Conservation (phyloP, 345 rosid genomes). For the Brassica cretica region DNA sequence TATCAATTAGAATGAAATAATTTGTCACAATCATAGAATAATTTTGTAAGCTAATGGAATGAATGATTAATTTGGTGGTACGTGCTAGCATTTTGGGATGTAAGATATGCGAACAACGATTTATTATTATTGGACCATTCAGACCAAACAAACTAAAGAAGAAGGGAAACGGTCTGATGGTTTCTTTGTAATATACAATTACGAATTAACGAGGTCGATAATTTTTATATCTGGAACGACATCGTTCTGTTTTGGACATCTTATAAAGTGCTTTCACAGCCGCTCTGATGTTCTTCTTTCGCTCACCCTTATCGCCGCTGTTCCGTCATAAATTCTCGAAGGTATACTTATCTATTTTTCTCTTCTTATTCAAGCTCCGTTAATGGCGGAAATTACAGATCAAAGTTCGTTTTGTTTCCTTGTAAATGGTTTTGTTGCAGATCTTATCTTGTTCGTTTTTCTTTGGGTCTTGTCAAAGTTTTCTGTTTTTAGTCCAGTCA, state of each 20-base stretch:
- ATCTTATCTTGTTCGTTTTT: constrained; percentile 18
- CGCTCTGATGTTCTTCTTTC: not conserved
- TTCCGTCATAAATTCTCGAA: not conserved
- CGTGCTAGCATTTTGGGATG: not conserved
- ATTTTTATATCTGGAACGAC: constrained; percentile 6
- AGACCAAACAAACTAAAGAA: not conserved
- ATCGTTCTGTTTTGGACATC: not conserved
- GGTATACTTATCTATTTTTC: constrained; percentile 14
- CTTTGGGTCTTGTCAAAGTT: not conserved
- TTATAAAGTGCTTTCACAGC: constrained; percentile 24
- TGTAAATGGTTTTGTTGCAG: constrained; percentile 3
- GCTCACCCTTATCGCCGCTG: constrained; percentile 25
- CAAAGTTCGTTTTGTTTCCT: not conserved
- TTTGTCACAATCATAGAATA: not conserved
- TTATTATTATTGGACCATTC: not conserved
- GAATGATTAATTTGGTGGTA: not conserved
- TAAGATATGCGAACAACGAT: not conserved
- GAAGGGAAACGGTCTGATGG: not conserved
- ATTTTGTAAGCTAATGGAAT: not conserved
- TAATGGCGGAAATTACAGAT: constrained; percentile 25
- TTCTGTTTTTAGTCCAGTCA: constrained; percentile 27
- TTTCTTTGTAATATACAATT: not conserved
- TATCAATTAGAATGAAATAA: not conserved
- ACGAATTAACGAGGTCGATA: not conserved
- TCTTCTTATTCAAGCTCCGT: constrained; percentile 9